Base-by-base conservation (phyloP, 768 basidiomycete genomes). In the Gelatoporia subvermispora region DNA sequence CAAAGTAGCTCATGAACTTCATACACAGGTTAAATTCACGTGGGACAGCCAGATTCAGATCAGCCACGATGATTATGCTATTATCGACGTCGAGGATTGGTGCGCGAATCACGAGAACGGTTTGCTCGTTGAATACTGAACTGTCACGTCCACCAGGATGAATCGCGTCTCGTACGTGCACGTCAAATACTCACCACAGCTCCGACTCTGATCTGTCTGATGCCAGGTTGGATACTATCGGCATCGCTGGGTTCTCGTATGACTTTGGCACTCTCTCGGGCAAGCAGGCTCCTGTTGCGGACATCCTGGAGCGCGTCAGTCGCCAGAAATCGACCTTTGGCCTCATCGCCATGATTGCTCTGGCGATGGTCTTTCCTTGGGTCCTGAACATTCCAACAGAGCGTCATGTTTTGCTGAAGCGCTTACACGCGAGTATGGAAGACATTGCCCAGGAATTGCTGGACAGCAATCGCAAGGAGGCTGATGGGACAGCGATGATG, bases 171-270 rank as follows among this genome's bases (percentile, higher is more conserved):
- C 75, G 74, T 72, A 57, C 28, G 3, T 3, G 9, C 5, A 11
- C 4, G 4, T 22, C 15, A 15, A 24, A 5, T 7, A n/a, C 8
- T 21, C n/a, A 4, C 41, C 21, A n/a, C n/a, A n/a, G n/a, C 10
- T 7, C 16, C 15, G 3, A 23, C 23, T 9, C 17, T 5, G 11
- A n/a, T 22, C 16, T 5, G 4, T 23, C 18, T 22, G 13, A 15
- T n/a, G 10, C n/a, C 41, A 81, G 79, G 9, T 64, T 83, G 4
- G 82, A 84, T 54, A 72, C 68, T 1, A 68, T 83, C 43, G 79
- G 81, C 13, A 75, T 82, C 28, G 78, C 77, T 5, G 78, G 79
- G 0, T 83, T 82, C 48, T 74, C 76, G 4, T 74, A 82, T 53
- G 68, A 80, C 55, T 84, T 84, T 51, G 72, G 72, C 15, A 61